Conservation (phyloP, 139 green algal species). For the Tetraselmis striata region DNA sequence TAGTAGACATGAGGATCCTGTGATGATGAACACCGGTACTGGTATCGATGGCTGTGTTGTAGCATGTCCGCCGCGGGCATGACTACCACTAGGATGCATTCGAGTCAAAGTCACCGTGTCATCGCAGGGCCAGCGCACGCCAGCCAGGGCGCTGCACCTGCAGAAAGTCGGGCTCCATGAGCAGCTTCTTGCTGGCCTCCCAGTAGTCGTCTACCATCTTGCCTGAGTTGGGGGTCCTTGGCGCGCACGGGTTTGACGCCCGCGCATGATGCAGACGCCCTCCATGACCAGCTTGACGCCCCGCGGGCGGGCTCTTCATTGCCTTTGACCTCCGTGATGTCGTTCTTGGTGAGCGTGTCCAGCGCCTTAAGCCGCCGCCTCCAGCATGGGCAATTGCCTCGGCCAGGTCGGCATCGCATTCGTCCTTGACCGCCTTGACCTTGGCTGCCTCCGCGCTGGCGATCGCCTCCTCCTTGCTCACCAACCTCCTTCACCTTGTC, state of each 20-base stretch:
- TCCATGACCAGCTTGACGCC: slow-evolving; percentile 60
- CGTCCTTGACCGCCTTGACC: slow-evolving; percentile 27
- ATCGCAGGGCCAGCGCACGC: too few relatives aligned
- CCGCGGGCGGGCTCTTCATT: slow-evolving; percentile 32
- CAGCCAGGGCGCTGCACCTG: neutral
- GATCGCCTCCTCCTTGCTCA: slow-evolving; percentile 18
- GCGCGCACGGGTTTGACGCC: slow-evolving; percentile 56
- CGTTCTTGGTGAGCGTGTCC: slow-evolving; percentile 40
- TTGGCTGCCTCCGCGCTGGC: slow-evolving; percentile 16
- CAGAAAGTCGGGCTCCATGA: slow-evolving; percentile 41
- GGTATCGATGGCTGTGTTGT: too few relatives aligned
- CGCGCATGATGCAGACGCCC: slow-evolving; percentile 75
- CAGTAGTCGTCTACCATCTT: slow-evolving; percentile 83
- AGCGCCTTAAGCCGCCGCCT: slow-evolving; percentile 40
- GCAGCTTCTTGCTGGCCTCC: slow-evolving; percentile 45
- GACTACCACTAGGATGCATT: too few relatives aligned
- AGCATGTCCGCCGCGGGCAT: too few relatives aligned
- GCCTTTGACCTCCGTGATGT: slow-evolving; percentile 47
- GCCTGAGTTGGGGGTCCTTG: slow-evolving; percentile 58
- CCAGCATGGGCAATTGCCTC: slow-evolving; percentile 39
- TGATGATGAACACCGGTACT: too few relatives aligned
- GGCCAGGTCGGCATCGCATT: slow-evolving; percentile 21
- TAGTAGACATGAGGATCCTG: too few relatives aligned
- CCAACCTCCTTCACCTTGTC: slow-evolving; percentile 33
- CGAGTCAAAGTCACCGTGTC: too few relatives aligned